Conservation (phyloP, 2,329 filamentous ascomycete genomes). For the Paracorniculantispora psalliotae region DNA sequence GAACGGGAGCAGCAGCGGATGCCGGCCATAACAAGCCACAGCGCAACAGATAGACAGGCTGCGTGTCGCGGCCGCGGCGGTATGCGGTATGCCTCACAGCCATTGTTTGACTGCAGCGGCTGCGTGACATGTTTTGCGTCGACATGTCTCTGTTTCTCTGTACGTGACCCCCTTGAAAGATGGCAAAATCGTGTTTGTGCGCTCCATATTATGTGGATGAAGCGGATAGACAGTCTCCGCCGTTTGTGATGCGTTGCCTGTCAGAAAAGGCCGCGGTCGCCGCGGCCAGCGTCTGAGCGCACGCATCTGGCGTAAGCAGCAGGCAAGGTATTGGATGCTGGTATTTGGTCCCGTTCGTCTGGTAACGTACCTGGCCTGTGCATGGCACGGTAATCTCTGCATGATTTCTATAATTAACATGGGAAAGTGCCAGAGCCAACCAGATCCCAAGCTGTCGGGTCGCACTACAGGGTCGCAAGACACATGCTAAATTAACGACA, state of each 20-base stretch:
- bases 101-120: not conserved
- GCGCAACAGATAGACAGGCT: slow-evolving; percentile 2
- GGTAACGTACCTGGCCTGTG: not conserved
- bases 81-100: not conserved
- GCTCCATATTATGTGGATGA: not conserved
- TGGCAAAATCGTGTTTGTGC: not conserved
- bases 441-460: too few relatives aligned
- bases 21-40: slow-evolving; percentile 1
- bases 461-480: too few relatives aligned
- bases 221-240: too few relatives aligned
- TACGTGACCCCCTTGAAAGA: not conserved
- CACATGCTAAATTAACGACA: too few relatives aligned
- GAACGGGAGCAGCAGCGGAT: not conserved
- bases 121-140: not conserved
- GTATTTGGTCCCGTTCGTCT: not conserved
- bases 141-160: not conserved
- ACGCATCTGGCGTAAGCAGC: not conserved
- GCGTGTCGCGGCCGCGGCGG: too few relatives aligned
- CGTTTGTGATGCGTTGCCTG: not conserved
- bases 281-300: not conserved
- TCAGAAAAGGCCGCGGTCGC: not conserved
- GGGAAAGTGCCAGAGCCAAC: not conserved
- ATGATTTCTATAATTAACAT: not conserved
- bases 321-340: not conserved
- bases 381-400: not conserved